phyloP scores from a whole-genome alignment of 75 land plant genomes.

The Pinus taeda region DNA sequence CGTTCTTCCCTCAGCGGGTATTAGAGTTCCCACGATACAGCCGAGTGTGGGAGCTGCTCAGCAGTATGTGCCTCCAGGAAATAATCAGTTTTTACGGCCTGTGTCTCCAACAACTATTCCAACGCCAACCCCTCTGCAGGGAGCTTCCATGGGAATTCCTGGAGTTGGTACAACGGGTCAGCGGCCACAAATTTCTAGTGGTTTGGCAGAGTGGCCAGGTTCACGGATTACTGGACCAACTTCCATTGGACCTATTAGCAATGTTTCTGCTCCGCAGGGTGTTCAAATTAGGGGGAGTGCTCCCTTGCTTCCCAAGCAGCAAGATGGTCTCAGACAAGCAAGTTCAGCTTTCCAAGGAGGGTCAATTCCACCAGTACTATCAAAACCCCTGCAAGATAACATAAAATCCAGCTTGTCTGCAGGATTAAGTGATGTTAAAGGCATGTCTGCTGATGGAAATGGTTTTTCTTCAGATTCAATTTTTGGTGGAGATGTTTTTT shows the following conservation, averaged over 20 bases:
- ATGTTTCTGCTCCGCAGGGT: slow-evolving; percentile 16
- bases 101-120: slow-evolving; percentile 16
- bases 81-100: slow-evolving; percentile 28
- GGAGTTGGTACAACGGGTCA: slow-evolving; percentile 22
- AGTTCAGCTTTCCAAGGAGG: slow-evolving; percentile 8
- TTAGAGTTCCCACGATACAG: slow-evolving; percentile 8
- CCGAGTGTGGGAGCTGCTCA: slow-evolving; percentile 24
- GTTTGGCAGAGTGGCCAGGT: slow-evolving; percentile 37
- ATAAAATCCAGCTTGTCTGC: slow-evolving; percentile 7
- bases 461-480: slow-evolving; percentile 26
- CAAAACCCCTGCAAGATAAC: slow-evolving; percentile 7
- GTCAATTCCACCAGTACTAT: not conserved
- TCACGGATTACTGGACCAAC: slow-evolving; percentile 9
- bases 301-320: slow-evolving; percentile 9
- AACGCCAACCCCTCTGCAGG: slow-evolving; percentile 5
- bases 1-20: not conserved
- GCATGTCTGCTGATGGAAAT: slow-evolving; percentile 26
- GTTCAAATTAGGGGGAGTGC: slow-evolving; percentile 20
- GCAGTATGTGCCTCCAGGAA: slow-evolving; percentile 21
- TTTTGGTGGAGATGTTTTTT: slow-evolving; percentile 64
- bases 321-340: slow-evolving; percentile 7
- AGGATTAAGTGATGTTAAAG: slow-evolving; percentile 21
- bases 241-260: slow-evolving; percentile 8
- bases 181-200: slow-evolving; percentile 13
- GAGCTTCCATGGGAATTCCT: slow-evolving; percentile 24